Evolutionary conservation across 2,329 filamentous ascomycete species (phyloP).

Genomic region (Colletotrichum trifolii): DNA sequence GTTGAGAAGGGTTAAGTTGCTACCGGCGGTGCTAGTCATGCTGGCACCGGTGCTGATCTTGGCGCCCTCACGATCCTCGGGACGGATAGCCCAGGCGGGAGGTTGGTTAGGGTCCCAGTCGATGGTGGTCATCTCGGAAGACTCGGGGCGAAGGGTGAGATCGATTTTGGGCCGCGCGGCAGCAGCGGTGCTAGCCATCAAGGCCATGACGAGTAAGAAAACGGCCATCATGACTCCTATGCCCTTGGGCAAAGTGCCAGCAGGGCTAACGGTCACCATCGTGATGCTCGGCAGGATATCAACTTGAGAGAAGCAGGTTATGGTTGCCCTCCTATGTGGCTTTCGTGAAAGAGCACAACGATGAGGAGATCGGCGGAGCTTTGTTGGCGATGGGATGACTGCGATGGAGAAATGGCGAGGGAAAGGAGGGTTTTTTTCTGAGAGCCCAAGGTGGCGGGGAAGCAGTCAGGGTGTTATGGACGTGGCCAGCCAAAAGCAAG

Average conservation of each 20-base stretch:
- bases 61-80: background rate
- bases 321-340: too few species aligned
- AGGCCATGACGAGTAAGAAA: background rate
- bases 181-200: constrained; percentile 1
- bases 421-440: too few species aligned
- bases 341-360: too few species aligned
- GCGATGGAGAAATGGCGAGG: too few species aligned
- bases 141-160: constrained; percentile 6
- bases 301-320: too few species aligned
- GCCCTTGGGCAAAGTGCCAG: background rate
- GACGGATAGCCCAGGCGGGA: constrained; percentile 21
- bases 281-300: background rate
- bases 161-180: background rate
- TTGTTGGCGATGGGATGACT: too few species aligned
- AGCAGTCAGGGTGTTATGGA: too few species aligned
- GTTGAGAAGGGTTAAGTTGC: background rate
- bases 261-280: background rate
- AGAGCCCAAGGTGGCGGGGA: too few species aligned
- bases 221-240: background rate
- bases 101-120: constrained; percentile 8
- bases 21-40: background rate
- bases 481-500: too few species aligned
- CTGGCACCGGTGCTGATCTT: background rate
- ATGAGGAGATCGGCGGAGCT: too few species aligned
- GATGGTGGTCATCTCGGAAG: background rate